These are phyloP conservation scores for Rhizophagus sp. DNA, from an alignment of 192 early-diverging fungal genomes.

Conservation along the genomic window DNA sequence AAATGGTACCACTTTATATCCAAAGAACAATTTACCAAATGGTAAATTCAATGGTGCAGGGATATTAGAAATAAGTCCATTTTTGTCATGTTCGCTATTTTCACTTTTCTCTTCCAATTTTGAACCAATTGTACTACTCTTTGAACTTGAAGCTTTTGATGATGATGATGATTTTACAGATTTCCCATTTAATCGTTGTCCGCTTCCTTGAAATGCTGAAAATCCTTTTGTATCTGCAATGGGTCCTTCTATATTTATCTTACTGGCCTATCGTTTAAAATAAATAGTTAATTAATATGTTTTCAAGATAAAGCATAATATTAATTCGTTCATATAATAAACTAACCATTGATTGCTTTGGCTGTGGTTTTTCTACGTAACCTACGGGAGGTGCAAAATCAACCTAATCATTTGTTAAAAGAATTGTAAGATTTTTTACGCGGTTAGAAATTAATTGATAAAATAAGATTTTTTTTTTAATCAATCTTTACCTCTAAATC, in stretches of 20 bases:
- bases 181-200: conserved; percentile 38
- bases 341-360: conserved; percentile 35
- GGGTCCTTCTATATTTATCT: conserved; percentile 39
- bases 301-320: too few relatives aligned
- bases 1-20: conserved; percentile 53
- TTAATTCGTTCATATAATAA: background rate
- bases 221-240: conserved; percentile 34
- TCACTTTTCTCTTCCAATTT: conserved; percentile 24
- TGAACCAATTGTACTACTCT: conserved; percentile 26
- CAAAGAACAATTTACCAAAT: conserved; percentile 88
- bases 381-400: conserved; percentile 97
- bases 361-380: conserved; percentile 74
- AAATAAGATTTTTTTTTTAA: too few relatives aligned
- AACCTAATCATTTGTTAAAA: conserved; percentile 43
- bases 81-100: conserved; percentile 24
- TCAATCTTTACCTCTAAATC: conserved; percentile 76
- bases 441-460: too few relatives aligned
- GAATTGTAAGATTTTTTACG: too few relatives aligned
- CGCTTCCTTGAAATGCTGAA: conserved; percentile 41
- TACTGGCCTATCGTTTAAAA: conserved; percentile 36
- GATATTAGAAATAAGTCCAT: conserved; percentile 6
- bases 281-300: background rate
- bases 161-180: conserved; percentile 37
- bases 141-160: background rate
- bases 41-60: conserved; percentile 82